Percentiles rank a stretch among this genome's conserved stretches.
Evolutionary conservation across 164 flowering plant species (phyloP).

Genomic region (Berberis vulgaris): DNA sequence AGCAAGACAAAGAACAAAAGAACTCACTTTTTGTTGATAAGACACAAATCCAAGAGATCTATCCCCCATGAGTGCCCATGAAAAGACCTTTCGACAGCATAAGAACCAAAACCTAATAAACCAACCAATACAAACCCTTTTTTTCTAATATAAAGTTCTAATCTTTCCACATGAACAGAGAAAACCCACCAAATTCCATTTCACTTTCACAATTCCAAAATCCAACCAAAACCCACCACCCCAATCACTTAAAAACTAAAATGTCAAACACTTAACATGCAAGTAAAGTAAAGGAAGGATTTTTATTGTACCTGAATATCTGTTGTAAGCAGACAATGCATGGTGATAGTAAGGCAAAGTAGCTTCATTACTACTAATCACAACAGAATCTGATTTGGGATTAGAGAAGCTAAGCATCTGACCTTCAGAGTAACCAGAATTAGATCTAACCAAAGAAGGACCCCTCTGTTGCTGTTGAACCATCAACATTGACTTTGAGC

Average conservation of each 20-base stretch:
- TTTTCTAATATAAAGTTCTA: neutral
- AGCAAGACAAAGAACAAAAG: neutral
- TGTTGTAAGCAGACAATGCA: constrained; percentile 18
- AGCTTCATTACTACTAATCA: constrained; percentile 5
- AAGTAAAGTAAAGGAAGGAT: neutral
- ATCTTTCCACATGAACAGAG: neutral
- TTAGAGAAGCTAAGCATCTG: constrained; percentile 64
- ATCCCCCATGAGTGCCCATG: neutral
- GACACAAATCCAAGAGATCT: constrained; percentile 23
- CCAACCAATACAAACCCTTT: neutral
- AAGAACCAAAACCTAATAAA: neutral
- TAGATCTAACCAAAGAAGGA: constrained; percentile 33
- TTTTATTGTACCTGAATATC: constrained; percentile 41
- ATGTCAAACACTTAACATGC: neutral
- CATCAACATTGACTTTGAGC: constrained; percentile 32
- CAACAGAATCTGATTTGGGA: constrained; percentile 33
- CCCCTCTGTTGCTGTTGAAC: constrained; percentile 4
- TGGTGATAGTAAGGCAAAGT: constrained; percentile 12
- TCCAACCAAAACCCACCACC: neutral
- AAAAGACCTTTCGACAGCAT: constrained; percentile 20
- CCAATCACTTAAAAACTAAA: neutral
- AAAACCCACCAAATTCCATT: neutral
- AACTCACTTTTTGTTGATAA: constrained; percentile 22
- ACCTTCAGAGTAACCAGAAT: constrained; percentile 29
- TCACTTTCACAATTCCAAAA: neutral